Base-by-base conservation (phyloP, 129 eudicot genomes). In the Centella asiatica region DNA sequence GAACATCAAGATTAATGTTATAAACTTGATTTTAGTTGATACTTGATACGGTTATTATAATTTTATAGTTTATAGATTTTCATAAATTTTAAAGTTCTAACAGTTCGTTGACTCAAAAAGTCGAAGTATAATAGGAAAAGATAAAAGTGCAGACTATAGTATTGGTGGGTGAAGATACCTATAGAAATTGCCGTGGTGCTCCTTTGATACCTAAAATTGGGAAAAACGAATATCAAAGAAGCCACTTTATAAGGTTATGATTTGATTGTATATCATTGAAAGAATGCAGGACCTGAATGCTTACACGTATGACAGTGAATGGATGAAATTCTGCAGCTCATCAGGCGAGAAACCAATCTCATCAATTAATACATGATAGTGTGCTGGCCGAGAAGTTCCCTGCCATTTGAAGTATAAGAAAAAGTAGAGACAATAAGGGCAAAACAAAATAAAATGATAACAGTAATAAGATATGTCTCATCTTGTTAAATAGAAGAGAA, bases 341-440 rank as follows among this genome's bases (percentile, higher is more conserved):
- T 87, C 95, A 13, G 95, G 83, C 50, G 95, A 78, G 78, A 93
- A 93, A 54, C 96, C 92, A 71, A 93, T 87, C 74, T 93, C 99
- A 71, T 87, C 99, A 62, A 84, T 64, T 81, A 93, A 76, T 27
- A 88, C 96, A 73, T 88, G 96, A 56, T 93, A 93, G 73, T 93
- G 99, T 31, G 83, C 83, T 20, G 99, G 96, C 36, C 95, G 84
- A 54, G 86, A 69, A 59, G 99, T 87, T 8, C 99, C 99, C 99
- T 89, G 81, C 49, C 62, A 45, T 0, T 4, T 2, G 52, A 5
- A 42, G 48, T 4, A 19, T 44, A 12, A 44, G 48, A 44, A 44
- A 44, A 12, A 6, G 18, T 11, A 44, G 19, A 8, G 17, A 44
- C 18, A 44, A 2, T 44, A 14, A 0, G 3, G 2, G 15, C 50